A percentile compares a stretch with the other conserved stretches of the same genome.
Conservation (phyloP, 2,329 filamentous ascomycete genomes). For the Trichoderma sp. region DNA sequence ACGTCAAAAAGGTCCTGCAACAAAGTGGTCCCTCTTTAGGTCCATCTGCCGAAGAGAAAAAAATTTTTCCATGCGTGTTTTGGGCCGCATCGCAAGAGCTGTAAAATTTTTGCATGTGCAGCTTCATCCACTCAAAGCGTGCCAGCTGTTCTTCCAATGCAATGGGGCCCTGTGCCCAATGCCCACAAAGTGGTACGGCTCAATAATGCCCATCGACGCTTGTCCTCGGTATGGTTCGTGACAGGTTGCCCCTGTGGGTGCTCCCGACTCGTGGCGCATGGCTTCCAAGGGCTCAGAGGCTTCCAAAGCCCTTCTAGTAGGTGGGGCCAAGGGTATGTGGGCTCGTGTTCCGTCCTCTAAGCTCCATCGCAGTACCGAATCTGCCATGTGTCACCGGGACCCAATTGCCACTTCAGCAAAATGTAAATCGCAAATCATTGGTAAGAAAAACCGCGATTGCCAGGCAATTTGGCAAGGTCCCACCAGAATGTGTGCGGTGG, state of each 20-base stretch:
- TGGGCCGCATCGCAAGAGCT: conserved; percentile 18
- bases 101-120: neutral
- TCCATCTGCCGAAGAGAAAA: neutral
- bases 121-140: conserved; percentile 25
- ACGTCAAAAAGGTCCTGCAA: neutral
- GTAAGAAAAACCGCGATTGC: neutral
- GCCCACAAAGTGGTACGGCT: neutral
- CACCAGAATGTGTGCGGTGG: conserved; percentile 7
- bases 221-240: conserved; percentile 9
- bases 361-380: conserved; percentile 15
- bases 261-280: conserved; percentile 21
- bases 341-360: neutral
- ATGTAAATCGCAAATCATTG: conserved; percentile 4
- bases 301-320: conserved; percentile 29
- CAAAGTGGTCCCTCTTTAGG: neutral
- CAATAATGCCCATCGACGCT: neutral
- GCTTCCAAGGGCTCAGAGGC: conserved; percentile 18
- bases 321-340: conserved; percentile 20
- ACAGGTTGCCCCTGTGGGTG: conserved; percentile 9
- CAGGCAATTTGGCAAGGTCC: neutral
- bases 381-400: conserved; percentile 22
- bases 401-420: conserved; percentile 13
- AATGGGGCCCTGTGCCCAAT: neutral
- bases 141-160: conserved; percentile 9
- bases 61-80: conserved; percentile 16